Conservation (phyloP, 2,329 filamentous ascomycete genomes). For the Phialophora verrucosa region DNA sequence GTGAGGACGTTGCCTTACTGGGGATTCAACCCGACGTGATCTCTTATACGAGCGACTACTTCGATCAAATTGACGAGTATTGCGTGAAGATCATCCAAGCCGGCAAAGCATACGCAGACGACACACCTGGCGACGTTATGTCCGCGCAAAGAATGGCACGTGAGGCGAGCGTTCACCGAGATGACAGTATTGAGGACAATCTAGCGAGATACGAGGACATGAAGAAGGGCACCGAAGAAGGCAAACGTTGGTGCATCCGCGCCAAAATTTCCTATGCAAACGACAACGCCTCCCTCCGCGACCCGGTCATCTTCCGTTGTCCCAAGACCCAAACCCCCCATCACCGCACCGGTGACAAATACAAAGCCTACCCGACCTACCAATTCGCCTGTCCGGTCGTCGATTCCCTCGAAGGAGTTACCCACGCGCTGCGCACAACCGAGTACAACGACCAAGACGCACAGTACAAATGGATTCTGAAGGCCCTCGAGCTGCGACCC, state of each 20-base stretch:
- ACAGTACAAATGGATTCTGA: conserved; percentile 59
- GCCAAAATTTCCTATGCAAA: conserved; percentile 92
- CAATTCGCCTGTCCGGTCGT: conserved; percentile 70
- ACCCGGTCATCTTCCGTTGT: conserved; percentile 97
- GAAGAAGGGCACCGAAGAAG: conserved; percentile 82
- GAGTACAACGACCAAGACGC: conserved; percentile 62
- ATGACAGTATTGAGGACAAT: conserved; percentile 80
- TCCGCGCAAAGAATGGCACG: conserved; percentile 82
- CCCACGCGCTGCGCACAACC: conserved; percentile 68
- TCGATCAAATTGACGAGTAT: conserved; percentile 86
- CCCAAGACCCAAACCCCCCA: conserved; percentile 65
- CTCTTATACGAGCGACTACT: conserved; percentile 94
- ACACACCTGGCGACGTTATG: conserved; percentile 90
- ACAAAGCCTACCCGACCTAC: conserved; percentile 72
- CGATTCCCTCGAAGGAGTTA: conserved; percentile 67
- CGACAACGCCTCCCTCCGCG: conserved; percentile 92
- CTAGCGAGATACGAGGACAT: conserved; percentile 89
- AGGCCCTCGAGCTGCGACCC: conserved; percentile 53
- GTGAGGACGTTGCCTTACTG: conserved; percentile 89
- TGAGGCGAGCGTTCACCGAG: conserved; percentile 78
- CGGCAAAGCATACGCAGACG: conserved; percentile 90
- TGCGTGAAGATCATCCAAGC: conserved; percentile 83
- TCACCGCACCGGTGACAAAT: conserved; percentile 67
- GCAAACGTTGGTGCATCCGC: conserved; percentile 85
- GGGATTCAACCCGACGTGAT: conserved; percentile 86